A percentile compares a stretch with the other conserved stretches of the same genome.
Evolutionary conservation across 805 yeast species (phyloP).

Genomic region (Candida awuae): DNA sequence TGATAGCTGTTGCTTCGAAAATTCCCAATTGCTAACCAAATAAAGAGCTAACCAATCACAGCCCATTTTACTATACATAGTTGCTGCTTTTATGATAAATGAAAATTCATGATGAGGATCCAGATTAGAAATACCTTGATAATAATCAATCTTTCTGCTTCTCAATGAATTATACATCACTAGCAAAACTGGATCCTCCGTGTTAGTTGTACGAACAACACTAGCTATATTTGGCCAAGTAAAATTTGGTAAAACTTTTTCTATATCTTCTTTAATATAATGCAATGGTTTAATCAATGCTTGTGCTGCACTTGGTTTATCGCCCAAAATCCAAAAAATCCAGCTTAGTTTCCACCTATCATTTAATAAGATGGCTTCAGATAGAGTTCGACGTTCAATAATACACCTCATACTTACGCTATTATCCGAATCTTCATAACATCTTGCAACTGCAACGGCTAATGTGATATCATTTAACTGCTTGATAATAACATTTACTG

Average conservation of each 20-base stretch:
- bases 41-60: slow-evolving; percentile 71
- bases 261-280: slow-evolving; percentile 25
- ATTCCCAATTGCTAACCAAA: slow-evolving; percentile 62
- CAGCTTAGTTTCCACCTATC: slow-evolving; percentile 80
- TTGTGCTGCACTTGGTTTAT: slow-evolving; percentile 46
- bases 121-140: slow-evolving; percentile 41
- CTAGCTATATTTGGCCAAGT: slow-evolving; percentile 35
- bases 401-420: slow-evolving; percentile 45
- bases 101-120: slow-evolving; percentile 44
- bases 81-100: slow-evolving; percentile 53
- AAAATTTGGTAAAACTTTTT: slow-evolving; percentile 24
- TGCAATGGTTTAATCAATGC: slow-evolving; percentile 54
- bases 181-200: slow-evolving; percentile 76
- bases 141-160: slow-evolving; percentile 40
- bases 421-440: slow-evolving; percentile 53
- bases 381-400: slow-evolving; percentile 44
- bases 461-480: slow-evolving; percentile 62
- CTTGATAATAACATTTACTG: slow-evolving; percentile 62
- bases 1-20: slow-evolving; percentile 29
- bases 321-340: slow-evolving; percentile 60
- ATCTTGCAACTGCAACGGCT: slow-evolving; percentile 75
- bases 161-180: slow-evolving; percentile 58
- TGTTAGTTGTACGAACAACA: slow-evolving; percentile 16
- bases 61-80: slow-evolving; percentile 80
- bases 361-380: slow-evolving; percentile 49